These are phyloP conservation scores for Cicer judaicum DNA, from an alignment of 306 rosid species.

Conservation along the genomic window DNA sequence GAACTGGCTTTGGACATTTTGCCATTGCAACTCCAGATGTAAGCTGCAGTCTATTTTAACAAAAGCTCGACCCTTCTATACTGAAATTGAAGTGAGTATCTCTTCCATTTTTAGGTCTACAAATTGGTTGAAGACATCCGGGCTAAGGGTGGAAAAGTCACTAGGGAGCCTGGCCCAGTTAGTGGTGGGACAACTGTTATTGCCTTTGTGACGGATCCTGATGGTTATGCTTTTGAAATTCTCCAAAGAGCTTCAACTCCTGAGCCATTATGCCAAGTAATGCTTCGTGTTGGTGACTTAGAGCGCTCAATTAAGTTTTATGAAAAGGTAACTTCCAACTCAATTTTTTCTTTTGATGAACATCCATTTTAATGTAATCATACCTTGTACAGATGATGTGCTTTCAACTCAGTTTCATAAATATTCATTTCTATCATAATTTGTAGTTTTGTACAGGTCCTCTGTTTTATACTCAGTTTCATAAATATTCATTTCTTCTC, in stretches of 20 bases:
- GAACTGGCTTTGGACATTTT: conserved; percentile 94
- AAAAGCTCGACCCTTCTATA: not conserved
- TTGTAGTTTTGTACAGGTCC: not conserved
- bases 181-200: conserved; percentile 75
- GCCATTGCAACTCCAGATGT: conserved; percentile 88
- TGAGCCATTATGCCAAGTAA: conserved; percentile 91
- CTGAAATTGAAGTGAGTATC: conserved; percentile 37
- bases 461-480: not conserved
- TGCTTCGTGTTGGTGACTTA: conserved; percentile 96
- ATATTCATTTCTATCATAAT: not conserved
- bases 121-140: conserved; percentile 73
- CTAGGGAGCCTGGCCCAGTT: conserved; percentile 93
- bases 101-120: conserved; percentile 62
- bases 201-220: conserved; percentile 94
- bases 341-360: conserved; percentile 11
- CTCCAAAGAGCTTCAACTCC: conserved; percentile 82
- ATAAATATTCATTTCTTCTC: conserved; percentile 6
- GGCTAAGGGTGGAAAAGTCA: conserved; percentile 77
- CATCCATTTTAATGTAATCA: conserved; percentile 8
- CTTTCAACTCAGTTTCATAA: conserved; percentile 12
- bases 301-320: conserved; percentile 90
- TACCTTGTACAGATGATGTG: not conserved
- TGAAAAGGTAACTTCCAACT: conserved; percentile 68
- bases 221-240: conserved; percentile 84
- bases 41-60: conserved; percentile 44